Conservation (phyloP, 1,139 yeast species). For the Tardiomyces depauwii region DNA sequence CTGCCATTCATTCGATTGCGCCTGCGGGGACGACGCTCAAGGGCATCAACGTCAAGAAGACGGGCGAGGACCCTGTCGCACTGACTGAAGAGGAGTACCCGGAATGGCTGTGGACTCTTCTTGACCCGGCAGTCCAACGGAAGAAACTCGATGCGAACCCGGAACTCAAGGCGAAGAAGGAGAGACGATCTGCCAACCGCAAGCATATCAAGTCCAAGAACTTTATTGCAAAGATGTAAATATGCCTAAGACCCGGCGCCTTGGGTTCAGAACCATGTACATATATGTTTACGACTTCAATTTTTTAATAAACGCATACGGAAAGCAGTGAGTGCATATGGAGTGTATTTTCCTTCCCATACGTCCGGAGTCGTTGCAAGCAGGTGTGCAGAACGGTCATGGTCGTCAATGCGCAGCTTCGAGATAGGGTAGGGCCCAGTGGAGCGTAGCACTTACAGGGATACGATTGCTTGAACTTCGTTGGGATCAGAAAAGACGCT, state of each 20-base stretch:
- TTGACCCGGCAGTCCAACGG: slow-evolving; percentile 50
- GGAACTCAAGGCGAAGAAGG: slow-evolving; percentile 56
- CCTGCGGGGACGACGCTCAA: slow-evolving; percentile 75
- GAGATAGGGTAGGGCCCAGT: no score
- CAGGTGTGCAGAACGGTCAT: no score
- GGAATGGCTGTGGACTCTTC: slow-evolving; percentile 87
- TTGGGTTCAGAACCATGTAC: neutral
- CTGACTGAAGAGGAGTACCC: slow-evolving; percentile 84
- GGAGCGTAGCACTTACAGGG: no score
- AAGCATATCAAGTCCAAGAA: slow-evolving; percentile 66
- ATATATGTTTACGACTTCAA: neutral
- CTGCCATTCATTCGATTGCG: slow-evolving; percentile 30
- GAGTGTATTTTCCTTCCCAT: no score
- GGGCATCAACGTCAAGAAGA: slow-evolving; percentile 58
- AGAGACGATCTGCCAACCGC: slow-evolving; percentile 57
- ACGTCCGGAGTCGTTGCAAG: no score
- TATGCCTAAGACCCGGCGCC: no score
- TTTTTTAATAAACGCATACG: no score
- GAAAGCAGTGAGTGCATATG: no score
- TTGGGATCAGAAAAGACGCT: no score
- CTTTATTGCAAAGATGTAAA: slow-evolving; percentile 35
- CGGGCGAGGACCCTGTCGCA: slow-evolving; percentile 85
- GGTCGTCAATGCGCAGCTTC: no score
- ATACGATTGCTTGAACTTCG: no score
- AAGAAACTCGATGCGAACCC: slow-evolving; percentile 48